Conservation (phyloP, 257 asterid genomes). For the Rubia yunnanensis region DNA sequence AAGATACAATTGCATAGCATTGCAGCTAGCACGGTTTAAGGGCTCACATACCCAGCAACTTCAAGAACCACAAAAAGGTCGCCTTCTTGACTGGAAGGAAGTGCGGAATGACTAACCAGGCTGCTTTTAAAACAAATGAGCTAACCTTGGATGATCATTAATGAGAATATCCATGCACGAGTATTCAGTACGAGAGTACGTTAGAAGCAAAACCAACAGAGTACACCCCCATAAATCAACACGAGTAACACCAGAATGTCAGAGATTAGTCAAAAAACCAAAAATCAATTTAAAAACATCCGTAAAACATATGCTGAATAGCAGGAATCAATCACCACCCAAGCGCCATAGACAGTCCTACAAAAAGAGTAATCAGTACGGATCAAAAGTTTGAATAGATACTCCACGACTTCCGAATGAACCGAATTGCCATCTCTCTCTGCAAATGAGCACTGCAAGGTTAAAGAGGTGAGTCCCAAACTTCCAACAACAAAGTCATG, state of each 20-base stretch:
- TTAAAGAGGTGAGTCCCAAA: slow-evolving; percentile 94
- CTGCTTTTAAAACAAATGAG: slow-evolving; percentile 25
- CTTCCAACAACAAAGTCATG: slow-evolving; percentile 89
- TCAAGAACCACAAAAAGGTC: slow-evolving; percentile 31
- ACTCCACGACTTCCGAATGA: slow-evolving; percentile 31
- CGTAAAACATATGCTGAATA: slow-evolving; percentile 25
- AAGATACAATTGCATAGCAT: slow-evolving; percentile 8
- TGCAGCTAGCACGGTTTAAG: slow-evolving; percentile 7
- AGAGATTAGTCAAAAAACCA: slow-evolving; percentile 29
- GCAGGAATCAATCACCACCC: slow-evolving; percentile 32
- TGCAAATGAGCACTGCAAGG: slow-evolving; percentile 94
- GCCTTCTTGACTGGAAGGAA: slow-evolving; percentile 32
- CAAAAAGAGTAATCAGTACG: slow-evolving; percentile 39
- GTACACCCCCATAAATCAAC: slow-evolving; percentile 13
- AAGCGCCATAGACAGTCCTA: slow-evolving; percentile 33
- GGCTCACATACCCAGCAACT: slow-evolving; percentile 43
- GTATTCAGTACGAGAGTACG: slow-evolving; percentile 13
- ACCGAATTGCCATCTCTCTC: slow-evolving; percentile 44
- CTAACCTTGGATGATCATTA: slow-evolving; percentile 21
- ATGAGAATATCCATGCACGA: slow-evolving; percentile 14
- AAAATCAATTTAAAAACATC: slow-evolving; percentile 15
- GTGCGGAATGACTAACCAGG: slow-evolving; percentile 35
- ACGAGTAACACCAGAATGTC: slow-evolving; percentile 27
- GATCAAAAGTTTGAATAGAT: slow-evolving; percentile 23
- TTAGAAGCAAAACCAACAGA: slow-evolving; percentile 17